These are phyloP conservation scores for Phytophthora pseudosyringae DNA, from an alignment of 352 stramenopile genomes.

Conservation along the genomic window DNA sequence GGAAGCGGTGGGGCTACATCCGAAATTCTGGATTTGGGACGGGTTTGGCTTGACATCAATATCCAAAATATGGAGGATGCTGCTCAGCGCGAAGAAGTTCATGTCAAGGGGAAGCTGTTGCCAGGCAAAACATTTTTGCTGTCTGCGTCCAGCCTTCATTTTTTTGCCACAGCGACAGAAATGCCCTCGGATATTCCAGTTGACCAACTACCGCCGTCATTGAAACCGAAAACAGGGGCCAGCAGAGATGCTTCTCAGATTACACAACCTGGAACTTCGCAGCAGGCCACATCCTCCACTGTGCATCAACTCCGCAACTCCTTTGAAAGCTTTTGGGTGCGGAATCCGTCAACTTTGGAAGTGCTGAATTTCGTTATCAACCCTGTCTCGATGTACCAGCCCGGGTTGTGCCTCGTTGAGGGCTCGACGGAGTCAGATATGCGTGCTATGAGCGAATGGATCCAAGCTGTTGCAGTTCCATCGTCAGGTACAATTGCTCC, in stretches of 20 bases:
- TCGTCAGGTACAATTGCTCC: slow-evolving; percentile 75
- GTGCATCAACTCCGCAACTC: slow-evolving; percentile 74
- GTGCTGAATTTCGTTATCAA: slow-evolving; percentile 81
- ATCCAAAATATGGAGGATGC: slow-evolving; percentile 70
- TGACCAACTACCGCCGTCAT: slow-evolving; percentile 47
- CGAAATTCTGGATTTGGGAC: slow-evolving; percentile 69
- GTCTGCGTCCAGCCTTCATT: slow-evolving; percentile 82
- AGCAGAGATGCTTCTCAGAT: slow-evolving; percentile 44
- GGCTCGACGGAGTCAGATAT: slow-evolving; percentile 62
- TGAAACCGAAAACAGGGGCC: slow-evolving; percentile 51
- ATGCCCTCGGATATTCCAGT: slow-evolving; percentile 54
- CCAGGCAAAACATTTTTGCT: slow-evolving; percentile 84
- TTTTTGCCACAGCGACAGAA: slow-evolving; percentile 74
- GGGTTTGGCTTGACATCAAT: slow-evolving; percentile 70
- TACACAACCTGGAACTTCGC: slow-evolving; percentile 25
- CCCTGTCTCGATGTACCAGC: slow-evolving; percentile 64
- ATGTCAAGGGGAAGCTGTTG: slow-evolving; percentile 76
- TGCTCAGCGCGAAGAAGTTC: slow-evolving; percentile 69
- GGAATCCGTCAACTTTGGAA: slow-evolving; percentile 73
- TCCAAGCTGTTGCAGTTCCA: slow-evolving; percentile 75
- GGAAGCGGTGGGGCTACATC: slow-evolving; percentile 40
- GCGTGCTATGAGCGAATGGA: slow-evolving; percentile 78
- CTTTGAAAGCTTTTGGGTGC: slow-evolving; percentile 82
- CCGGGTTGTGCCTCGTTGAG: slow-evolving; percentile 72
- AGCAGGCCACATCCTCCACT: slow-evolving; percentile 33